Conservation (phyloP, 805 yeast genomes). For the Wickerhamiella parazyma region DNA sequence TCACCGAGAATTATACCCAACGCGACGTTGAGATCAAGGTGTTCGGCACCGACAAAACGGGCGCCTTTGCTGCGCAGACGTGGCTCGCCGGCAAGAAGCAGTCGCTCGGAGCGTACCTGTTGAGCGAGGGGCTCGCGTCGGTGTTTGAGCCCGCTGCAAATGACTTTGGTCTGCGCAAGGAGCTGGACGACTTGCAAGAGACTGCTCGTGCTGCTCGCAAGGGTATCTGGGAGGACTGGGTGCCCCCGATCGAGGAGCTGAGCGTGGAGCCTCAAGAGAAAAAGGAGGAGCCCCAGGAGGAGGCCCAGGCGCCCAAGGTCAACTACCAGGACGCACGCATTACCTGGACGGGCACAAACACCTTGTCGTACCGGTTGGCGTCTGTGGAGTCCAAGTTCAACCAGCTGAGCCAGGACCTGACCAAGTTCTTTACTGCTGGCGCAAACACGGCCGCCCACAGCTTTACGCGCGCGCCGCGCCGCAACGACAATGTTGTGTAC, state of each 20-base stretch:
- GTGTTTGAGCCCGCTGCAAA: conserved; percentile 52
- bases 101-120: conserved; percentile 36
- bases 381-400: conserved; percentile 14
- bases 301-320: conserved; percentile 14
- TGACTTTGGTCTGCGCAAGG: conserved; percentile 41
- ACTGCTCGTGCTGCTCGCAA: conserved; percentile 39
- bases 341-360: conserved; percentile 19
- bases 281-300: conserved; percentile 9
- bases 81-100: conserved; percentile 31
- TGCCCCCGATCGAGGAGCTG: conserved; percentile 24
- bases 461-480: conserved; percentile 30
- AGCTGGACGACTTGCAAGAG: conserved; percentile 48
- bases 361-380: conserved; percentile 19
- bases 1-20: conserved; percentile 46
- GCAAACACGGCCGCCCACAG: conserved; percentile 21
- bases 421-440: conserved; percentile 23
- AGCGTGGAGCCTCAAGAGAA: conserved; percentile 14
- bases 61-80: conserved; percentile 67
- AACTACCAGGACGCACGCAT: conserved; percentile 27
- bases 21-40: conserved; percentile 61
- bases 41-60: conserved; percentile 57
- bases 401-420: conserved; percentile 19
- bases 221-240: conserved; percentile 60
- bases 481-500: conserved; percentile 43
- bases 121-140: conserved; percentile 49